Conservation (phyloP, 345 rosid species). For the Salix arbutifolia region DNA sequence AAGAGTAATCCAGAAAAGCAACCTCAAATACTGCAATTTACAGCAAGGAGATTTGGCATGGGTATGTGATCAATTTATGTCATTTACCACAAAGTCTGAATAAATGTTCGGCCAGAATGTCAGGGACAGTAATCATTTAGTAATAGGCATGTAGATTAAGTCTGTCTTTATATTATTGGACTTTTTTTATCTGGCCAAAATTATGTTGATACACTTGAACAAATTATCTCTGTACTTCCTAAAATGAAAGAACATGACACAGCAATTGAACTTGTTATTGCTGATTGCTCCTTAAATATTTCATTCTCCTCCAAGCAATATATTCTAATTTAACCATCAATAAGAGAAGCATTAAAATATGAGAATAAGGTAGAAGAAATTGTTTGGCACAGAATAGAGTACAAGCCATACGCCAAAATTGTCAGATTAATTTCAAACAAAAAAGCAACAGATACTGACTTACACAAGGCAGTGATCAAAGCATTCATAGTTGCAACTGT, state of each 20-base stretch:
- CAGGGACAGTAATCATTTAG: no score
- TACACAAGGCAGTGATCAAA: constrained; percentile 80
- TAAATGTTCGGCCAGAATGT: no score
- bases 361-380: neutral
- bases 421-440: neutral
- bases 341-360: neutral
- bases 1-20: no score
- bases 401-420: neutral
- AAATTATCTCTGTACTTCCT: neutral
- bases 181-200: no score
- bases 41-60: neutral
- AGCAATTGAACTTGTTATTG: neutral
- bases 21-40: neutral
- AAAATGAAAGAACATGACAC: neutral
- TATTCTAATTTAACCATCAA: neutral
- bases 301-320: neutral
- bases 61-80: neutral
- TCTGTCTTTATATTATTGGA: neutral
- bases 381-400: neutral
- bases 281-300: neutral
- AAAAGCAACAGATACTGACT: constrained; percentile 26
- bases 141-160: no score
- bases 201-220: no score
- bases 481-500: constrained; percentile 85
- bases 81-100: neutral